phyloP scores from a whole-genome alignment of 2,329 filamentous ascomycete species.

The Xylaria polymorpha region DNA sequence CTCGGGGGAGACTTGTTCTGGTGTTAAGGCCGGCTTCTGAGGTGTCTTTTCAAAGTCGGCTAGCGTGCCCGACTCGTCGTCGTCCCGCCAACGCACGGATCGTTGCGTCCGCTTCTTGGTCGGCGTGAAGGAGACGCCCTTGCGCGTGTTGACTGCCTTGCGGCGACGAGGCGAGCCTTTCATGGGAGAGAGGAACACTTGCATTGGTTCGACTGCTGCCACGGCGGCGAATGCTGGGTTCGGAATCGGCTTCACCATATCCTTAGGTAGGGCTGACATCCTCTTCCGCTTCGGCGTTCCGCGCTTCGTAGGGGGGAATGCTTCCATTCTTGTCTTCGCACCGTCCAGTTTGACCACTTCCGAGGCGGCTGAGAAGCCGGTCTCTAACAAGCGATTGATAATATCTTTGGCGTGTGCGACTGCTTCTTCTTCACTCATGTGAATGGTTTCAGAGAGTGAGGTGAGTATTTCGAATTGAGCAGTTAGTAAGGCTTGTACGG shows the following conservation, averaged over 20 bases:
- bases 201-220: constrained; percentile 41
- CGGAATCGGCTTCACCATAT: constrained; percentile 58
- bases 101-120: constrained; percentile 82
- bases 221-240: constrained; percentile 56
- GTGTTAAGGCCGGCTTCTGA: constrained; percentile 71
- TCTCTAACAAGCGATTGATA: constrained; percentile 80
- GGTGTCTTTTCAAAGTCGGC: constrained; percentile 95
- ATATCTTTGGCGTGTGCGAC: constrained; percentile 81
- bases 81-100: constrained; percentile 91
- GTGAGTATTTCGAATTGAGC: constrained; percentile 93
- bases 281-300: constrained; percentile 84
- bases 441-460: constrained; percentile 82
- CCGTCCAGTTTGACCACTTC: constrained; percentile 94
- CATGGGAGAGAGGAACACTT: constrained; percentile 69
- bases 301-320: constrained; percentile 75
- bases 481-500: constrained; percentile 84
- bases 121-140: constrained; percentile 83
- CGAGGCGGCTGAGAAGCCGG: constrained; percentile 77
- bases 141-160: constrained; percentile 71
- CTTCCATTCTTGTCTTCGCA: constrained; percentile 68
- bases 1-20: constrained; percentile 64
- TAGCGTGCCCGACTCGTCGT: constrained; percentile 83
- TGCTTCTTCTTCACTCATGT: constrained; percentile 86
- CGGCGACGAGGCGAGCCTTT: constrained; percentile 85
- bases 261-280: constrained; percentile 53